Evolutionary conservation across 139 green algal species (phyloP).

Genomic region (Edaphochlamys debaryana): DNA sequence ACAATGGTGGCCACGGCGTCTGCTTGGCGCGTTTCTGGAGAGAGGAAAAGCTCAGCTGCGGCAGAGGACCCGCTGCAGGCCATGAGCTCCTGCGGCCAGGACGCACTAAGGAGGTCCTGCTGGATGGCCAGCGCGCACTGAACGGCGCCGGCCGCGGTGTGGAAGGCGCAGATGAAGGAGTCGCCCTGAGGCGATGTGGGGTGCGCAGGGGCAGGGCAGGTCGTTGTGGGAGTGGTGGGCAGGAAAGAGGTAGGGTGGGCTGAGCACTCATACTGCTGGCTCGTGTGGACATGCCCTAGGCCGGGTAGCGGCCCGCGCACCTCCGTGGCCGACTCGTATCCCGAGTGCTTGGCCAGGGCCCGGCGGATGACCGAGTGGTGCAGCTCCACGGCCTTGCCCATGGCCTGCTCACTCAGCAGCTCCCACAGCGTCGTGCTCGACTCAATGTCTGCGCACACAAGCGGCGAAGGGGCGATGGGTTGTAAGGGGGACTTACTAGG

Average conservation of each 20-base stretch:
- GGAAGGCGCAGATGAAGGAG: constrained; percentile 39
- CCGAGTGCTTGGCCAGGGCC: constrained; percentile 30
- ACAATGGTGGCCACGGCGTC: no score
- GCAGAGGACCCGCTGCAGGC: neutral
- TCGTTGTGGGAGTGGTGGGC: neutral
- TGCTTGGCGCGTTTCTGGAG: no score
- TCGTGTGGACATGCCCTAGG: no score
- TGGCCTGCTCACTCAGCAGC: neutral
- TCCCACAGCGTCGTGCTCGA: neutral
- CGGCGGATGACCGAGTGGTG: constrained; percentile 64
- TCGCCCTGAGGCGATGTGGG: constrained; percentile 7
- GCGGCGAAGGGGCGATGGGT: no score
- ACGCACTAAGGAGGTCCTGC: neutral
- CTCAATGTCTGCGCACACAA: neutral
- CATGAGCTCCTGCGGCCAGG: constrained; percentile 14
- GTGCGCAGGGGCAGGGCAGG: neutral
- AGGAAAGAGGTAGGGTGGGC: neutral
- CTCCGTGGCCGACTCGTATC: constrained; percentile 36
- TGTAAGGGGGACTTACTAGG: no score
- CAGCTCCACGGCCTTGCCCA: constrained; percentile 8
- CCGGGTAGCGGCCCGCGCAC: no score
- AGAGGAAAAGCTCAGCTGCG: neutral
- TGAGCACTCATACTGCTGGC: no score
- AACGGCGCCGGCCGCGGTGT: constrained; percentile 14
- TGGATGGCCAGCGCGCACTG: constrained; percentile 15